Conservation (phyloP, 2,329 filamentous ascomycete species). For the Ceratocystis destructans region DNA sequence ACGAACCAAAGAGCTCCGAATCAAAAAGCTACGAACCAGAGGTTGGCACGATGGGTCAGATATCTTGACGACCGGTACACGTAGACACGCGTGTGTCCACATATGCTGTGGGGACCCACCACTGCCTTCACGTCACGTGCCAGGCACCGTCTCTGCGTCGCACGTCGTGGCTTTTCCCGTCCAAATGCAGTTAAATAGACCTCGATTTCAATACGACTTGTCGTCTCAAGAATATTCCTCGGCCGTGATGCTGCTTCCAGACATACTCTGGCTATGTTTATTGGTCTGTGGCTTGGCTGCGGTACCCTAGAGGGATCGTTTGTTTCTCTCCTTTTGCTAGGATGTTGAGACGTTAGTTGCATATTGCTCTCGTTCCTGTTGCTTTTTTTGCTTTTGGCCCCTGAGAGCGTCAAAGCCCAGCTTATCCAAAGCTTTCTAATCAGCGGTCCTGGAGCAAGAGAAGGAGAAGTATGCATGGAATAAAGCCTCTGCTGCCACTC, state of each 20-base stretch:
- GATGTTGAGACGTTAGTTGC: constrained; percentile 1
- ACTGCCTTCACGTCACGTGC: background rate
- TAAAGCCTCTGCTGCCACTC: background rate
- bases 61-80: background rate
- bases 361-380: background rate
- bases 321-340: background rate
- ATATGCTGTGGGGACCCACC: background rate
- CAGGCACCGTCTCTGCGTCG: background rate
- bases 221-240: background rate
- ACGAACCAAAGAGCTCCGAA: no score
- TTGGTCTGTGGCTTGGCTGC: background rate
- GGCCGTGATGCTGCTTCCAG: background rate
- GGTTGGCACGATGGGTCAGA: background rate
- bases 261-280: background rate
- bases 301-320: background rate
- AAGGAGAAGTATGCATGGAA: constrained; percentile 4
- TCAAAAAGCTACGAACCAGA: background rate
- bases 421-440: constrained; percentile 6
- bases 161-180: background rate
- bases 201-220: background rate
- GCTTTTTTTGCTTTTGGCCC: background rate
- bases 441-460: background rate
- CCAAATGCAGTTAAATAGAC: background rate
- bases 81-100: background rate
- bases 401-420: constrained; percentile 4